Evolutionary conservation across 2,329 filamentous ascomycete genomes (phyloP), one percentile per base, ranked within the genome.

Genomic region (Raffaelea deltoideospora): DNA sequence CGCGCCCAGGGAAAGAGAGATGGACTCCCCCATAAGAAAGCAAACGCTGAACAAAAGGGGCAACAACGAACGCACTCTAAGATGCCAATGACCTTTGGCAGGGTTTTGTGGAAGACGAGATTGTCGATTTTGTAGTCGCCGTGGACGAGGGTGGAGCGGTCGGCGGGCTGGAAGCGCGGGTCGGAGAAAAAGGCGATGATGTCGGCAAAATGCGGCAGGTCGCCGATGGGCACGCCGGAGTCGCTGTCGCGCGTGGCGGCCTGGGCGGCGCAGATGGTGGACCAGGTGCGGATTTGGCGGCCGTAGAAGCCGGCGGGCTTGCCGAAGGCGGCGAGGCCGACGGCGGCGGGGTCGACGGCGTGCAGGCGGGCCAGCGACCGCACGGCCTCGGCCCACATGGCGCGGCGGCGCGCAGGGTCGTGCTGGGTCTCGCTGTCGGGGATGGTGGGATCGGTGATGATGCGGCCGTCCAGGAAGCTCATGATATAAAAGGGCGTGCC

Each of bases 111-210:
- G 56, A 93, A 98, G 29, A 90, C 76, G 45, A 88, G 56, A 49
- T 90, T 90, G 55, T 90, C 82, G 50, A 88, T 93, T 64, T 96
- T 98, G 65, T 88, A 98, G 57, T 98, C 90, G 26, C 90, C 90
- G 52, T 96, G 90, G 22, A 96, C 78, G 43, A 95, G 69, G 5
- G 78, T 79, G 18, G 71, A 76, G 43, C 82, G 67, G 53, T 96
- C 88, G 42, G 67, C 63, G 1, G 88, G 88, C 58, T 88, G 84
- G 34, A 65, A 67, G 39, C 55, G 56, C 45, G 72, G 64, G 49
- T 87, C 69, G 34, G 62, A 65, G 57, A 95, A 94, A 59, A 90
- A 94, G 2, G 54, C 57, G 31, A 90, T 69, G 63, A 88, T 79
- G 30, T 85, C 81, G 38, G 79, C 69, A 51, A 92, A 86, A 53